Evolutionary conservation across 2,329 filamentous ascomycete species (phyloP).

Genomic region (Thelonectria discophora): DNA sequence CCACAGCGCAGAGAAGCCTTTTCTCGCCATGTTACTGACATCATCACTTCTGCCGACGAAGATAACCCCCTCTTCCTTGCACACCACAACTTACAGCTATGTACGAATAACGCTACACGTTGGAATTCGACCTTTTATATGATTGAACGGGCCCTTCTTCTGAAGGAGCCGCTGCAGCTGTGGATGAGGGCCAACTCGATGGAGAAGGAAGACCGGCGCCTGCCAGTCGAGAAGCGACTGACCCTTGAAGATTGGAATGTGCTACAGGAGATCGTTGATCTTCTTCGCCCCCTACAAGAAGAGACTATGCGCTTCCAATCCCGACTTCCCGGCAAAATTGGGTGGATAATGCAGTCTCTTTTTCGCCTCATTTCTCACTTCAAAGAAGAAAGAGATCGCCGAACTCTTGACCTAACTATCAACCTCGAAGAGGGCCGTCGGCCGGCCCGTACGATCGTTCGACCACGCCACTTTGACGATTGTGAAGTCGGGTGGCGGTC

Average conservation of each 20-base stretch:
- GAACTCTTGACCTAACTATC: too few species aligned
- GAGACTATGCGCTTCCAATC: background rate
- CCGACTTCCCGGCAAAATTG: background rate
- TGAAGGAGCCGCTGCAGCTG: background rate
- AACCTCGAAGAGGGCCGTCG: too few species aligned
- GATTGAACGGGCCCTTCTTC: background rate
- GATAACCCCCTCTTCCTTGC: background rate
- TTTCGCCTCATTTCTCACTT: background rate
- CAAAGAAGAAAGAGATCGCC: too few species aligned
- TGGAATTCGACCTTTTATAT: too few species aligned
- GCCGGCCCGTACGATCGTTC: too few species aligned
- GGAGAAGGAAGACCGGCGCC: background rate
- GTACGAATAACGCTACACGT: background rate
- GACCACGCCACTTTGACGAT: background rate
- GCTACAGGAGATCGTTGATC: background rate
- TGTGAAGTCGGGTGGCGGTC: background rate
- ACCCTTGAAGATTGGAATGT: background rate
- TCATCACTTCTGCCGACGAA: background rate
- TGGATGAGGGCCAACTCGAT: background rate
- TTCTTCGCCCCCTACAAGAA: background rate
- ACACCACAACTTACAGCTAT: background rate
- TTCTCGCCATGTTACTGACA: background rate
- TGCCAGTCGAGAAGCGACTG: background rate
- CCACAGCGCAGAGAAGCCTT: background rate
- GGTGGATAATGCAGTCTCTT: background rate